Conservation (phyloP, 1,284 basidiomycete species). For the Cryptococcus sp. region DNA sequence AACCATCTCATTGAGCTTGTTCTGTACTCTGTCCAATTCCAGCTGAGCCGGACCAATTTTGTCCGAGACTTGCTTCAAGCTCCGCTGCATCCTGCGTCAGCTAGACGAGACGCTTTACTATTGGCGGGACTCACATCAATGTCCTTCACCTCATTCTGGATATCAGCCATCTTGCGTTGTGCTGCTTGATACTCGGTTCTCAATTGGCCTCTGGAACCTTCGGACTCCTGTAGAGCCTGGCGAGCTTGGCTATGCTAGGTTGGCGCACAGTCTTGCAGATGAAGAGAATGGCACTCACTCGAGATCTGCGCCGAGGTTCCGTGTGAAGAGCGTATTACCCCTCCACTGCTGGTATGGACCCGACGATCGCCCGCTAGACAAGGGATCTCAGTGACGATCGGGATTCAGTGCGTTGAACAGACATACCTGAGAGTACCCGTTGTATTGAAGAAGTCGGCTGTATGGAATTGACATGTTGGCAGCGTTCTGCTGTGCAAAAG, state of each 20-base stretch:
- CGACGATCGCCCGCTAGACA: conserved; percentile 3
- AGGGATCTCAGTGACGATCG: no score
- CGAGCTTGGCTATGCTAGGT: background rate
- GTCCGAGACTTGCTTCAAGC: conserved; percentile 4
- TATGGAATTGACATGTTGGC: conserved; percentile 19
- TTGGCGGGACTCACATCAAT: background rate
- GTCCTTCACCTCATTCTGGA: conserved; percentile 9
- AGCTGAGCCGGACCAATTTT: conserved; percentile 5
- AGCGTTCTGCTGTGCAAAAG: conserved; percentile 35
- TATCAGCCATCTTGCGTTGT: background rate
- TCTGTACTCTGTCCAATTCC: conserved; percentile 12
- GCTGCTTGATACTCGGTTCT: conserved; percentile 1
- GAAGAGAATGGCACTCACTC: conserved; percentile 22
- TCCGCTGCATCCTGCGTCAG: background rate
- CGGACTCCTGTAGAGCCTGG: background rate
- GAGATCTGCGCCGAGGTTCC: conserved; percentile 33
- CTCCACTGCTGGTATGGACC: conserved; percentile 25
- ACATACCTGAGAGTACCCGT: conserved; percentile 19
- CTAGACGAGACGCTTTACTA: no score
- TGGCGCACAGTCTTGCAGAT: background rate
- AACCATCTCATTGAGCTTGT: conserved; percentile 13
- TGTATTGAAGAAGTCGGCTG: conserved; percentile 32
- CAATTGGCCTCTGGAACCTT: conserved; percentile 4
- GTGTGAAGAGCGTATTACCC: conserved; percentile 28
- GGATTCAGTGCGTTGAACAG: background rate